A percentile compares a stretch with the other conserved stretches of the same genome.
Conservation (phyloP, 352 stramenopile species). For the Thalassiosira ordinaria region DNA sequence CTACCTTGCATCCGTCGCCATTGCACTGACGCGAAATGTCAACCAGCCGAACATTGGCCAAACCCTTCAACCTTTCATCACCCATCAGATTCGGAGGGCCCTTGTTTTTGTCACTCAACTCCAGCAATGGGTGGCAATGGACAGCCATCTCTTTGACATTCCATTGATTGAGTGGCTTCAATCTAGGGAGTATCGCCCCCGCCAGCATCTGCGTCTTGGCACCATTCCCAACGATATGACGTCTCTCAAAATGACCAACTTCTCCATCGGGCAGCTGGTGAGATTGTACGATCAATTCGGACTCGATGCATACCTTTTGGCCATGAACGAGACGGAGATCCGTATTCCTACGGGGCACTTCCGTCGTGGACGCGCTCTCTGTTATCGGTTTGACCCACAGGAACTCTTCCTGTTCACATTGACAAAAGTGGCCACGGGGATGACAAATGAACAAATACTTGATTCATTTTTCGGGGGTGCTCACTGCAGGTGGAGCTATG, state of each 20-base stretch:
- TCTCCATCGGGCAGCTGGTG: constrained; percentile 4
- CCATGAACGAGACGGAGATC: background rate
- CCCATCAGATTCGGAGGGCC: background rate
- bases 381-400: constrained; percentile 5
- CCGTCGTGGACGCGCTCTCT: no score
- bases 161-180: background rate
- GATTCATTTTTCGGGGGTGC: constrained; percentile 6
- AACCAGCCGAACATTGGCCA: background rate
- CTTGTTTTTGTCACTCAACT: background rate
- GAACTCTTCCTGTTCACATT: constrained; percentile 23
- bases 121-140: background rate
- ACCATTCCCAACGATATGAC: constrained; percentile 13
- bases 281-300: background rate
- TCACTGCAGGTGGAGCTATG: constrained; percentile 19
- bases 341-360: no score
- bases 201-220: constrained; percentile 4
- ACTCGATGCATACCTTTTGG: background rate
- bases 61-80: background rate
- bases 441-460: background rate
- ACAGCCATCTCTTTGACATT: constrained; percentile 6
- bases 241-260: constrained; percentile 25
- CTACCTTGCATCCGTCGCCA: background rate
- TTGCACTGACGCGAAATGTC: background rate
- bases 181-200: background rate
- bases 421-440: background rate